Evolutionary conservation across 352 stramenopile species (phyloP), one percentile per base, ranked within the genome.

Genomic region (Phytophthora boehmeriae): DNA sequence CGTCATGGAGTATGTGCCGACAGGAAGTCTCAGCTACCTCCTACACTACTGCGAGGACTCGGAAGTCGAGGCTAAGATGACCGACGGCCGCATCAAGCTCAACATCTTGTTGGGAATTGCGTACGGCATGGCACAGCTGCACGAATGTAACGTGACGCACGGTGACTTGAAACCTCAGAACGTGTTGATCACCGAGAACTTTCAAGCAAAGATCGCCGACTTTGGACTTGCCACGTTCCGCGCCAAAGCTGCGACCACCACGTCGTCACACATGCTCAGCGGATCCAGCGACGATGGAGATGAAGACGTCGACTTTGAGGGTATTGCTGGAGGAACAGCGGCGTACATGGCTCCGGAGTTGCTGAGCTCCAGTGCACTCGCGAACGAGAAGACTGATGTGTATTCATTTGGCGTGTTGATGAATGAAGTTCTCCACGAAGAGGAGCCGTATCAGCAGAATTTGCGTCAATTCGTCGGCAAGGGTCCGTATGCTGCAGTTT

Each of bases 121-220:
- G 14, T 66, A 75, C 43, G 71, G 71, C 14, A 79, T 79, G 71
- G 51, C 56, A 2, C 66, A 74, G 51, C 53, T 79, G 11, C 67
- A 76, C 55, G 63, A 63, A 11, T 76, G 71, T 23, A 59, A 73
- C 20, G 62, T 89, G 39, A 79, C 80, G 27, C 81, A 91, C 54
- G 66, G 81, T 2, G 81, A 89, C 54, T 35, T 91, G 44, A 89
- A 91, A 57, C 75, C 73, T 2, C 74, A 88, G 54, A 89, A 95
- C 49, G 60, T 95, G 39, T 64, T 95, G 38, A 55, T 93, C 30
- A 71, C 68, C 22, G 63, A 83, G n/a, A 59, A 84, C 30, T 81
- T 73, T 42, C 63, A 89, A 11, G 76, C 86, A 49, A 92, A 92
- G 61, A 89, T 94, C 54, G 76, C 79, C 8, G 80, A 92, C 56